phyloP scores from a whole-genome alignment of 306 rosid species.

The Inga laurina region DNA sequence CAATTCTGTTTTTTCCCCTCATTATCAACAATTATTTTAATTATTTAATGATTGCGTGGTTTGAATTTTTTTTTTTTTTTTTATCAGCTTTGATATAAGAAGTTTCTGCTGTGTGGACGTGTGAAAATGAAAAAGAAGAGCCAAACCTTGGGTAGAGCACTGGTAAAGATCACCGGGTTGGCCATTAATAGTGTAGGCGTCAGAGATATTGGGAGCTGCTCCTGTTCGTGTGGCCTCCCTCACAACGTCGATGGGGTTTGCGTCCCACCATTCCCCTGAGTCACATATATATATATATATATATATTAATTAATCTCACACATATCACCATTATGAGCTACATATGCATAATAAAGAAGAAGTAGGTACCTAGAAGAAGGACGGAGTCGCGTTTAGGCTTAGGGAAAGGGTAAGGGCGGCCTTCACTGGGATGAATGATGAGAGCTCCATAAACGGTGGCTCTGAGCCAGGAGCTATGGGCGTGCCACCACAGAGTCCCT shows the following conservation, averaged over 20 bases:
- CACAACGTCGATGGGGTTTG: constrained; percentile 77
- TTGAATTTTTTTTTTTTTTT: neutral
- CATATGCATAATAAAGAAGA: no score
- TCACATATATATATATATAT: neutral
- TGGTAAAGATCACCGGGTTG: constrained; percentile 96
- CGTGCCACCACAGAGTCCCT: constrained; percentile 99
- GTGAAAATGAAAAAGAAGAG: neutral
- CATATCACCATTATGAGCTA: no score
- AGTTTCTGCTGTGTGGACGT: no score
- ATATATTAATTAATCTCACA: neutral
- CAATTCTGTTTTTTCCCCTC: neutral
- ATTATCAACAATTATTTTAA: neutral
- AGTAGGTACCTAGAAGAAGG: constrained; percentile 65
- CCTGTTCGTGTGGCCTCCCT: constrained; percentile 72
- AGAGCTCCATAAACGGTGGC: constrained; percentile 91
- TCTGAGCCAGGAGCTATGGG: constrained; percentile 96
- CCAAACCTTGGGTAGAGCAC: constrained; percentile 71
- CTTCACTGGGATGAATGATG: constrained; percentile 72
- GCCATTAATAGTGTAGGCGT: constrained; percentile 90
- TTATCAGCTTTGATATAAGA: no score
- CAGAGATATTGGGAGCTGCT: constrained; percentile 74
- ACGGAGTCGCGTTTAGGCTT: constrained; percentile 67
- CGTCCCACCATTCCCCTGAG: constrained; percentile 97
- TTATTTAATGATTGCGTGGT: constrained; percentile 24
- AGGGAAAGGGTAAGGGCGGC: constrained; percentile 72